Base-by-base conservation (phyloP, 306 rosid genomes). In the Astragalus glycyphyllos region DNA sequence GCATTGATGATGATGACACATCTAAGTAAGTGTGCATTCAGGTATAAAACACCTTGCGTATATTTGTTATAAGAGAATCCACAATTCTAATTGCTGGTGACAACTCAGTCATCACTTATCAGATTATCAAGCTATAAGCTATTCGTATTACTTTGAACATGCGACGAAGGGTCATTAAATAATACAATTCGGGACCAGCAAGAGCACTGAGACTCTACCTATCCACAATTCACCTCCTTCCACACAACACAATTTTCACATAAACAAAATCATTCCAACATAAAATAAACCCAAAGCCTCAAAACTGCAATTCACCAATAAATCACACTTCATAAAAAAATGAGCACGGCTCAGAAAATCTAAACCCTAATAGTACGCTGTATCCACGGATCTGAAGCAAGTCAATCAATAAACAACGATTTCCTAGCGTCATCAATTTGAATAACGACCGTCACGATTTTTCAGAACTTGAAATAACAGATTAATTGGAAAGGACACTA, bases 351-450 rank as follows among this genome's bases (percentile, higher is more conserved):
- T 49, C 10, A 50, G 60, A 72, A 71, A 73, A 58, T 58, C 65
- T 7, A 66, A 65, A 48, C n/a, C 47, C 57, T 59, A 16, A 14
- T 6, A 49, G 11, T 12, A 58, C 11, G 4, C 9, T 20, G 10
- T 66, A 73, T 42, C 41, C 13, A 74, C 34, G 44, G 70, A 80
- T 80, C 77, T 57, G 11, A 62, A 41, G 16, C 23, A 72, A 55
- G 40, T 56, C 5, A 26, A 31, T 4, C 7, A 50, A 65, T 58
- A 56, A 55, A 66, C 65, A 65, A 66, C 13, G 12, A 46, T 48
- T 13, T 48, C 47, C 47, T 13, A 14, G 0, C 67, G 5, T 17
- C 38, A 56, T 11, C 5, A 11, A 69, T 55, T 69, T 6, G 14
- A 64, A 53, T 47, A 69, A 47, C n/a, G 31, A 63, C 63, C 34